These are phyloP conservation scores for Pelargonium citronellum DNA, from an alignment of 441 rosid species.

Conservation along the genomic window DNA sequence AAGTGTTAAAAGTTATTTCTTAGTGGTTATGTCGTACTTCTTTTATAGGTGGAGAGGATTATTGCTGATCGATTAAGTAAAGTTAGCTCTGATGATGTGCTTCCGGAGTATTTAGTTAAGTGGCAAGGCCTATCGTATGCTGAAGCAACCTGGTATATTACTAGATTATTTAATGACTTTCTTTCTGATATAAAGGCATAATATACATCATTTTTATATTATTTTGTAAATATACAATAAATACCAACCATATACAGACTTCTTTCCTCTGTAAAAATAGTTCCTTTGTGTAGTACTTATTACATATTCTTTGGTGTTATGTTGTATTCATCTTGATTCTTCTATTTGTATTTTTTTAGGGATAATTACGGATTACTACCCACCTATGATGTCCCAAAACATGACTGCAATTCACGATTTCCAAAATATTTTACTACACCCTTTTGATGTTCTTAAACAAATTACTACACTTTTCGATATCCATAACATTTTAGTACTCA, in stretches of 20 bases:
- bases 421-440: too few relatives aligned
- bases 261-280: background rate
- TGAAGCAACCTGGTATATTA: slow-evolving; percentile 90
- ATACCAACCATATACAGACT: background rate
- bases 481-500: too few relatives aligned
- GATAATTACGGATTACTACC: background rate
- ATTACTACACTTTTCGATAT: too few relatives aligned
- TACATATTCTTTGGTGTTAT: background rate
- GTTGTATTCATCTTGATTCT: slow-evolving; percentile 5
- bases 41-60: slow-evolving; percentile 81
- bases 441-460: too few relatives aligned
- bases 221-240: background rate
- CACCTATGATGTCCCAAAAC: too few relatives aligned
- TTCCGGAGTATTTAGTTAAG: slow-evolving; percentile 93
- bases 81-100: slow-evolving; percentile 63
- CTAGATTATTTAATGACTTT: background rate
- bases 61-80: slow-evolving; percentile 79
- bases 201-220: background rate
- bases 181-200: background rate
- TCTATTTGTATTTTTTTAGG: slow-evolving; percentile 7
- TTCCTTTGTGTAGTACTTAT: background rate
- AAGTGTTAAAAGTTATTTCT: slow-evolving; percentile 14
- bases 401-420: too few relatives aligned
- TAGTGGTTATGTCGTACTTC: slow-evolving; percentile 23
- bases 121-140: slow-evolving; percentile 99